These are phyloP conservation scores for Geum urbanum DNA, from an alignment of 306 rosid species.

Conservation along the genomic window DNA sequence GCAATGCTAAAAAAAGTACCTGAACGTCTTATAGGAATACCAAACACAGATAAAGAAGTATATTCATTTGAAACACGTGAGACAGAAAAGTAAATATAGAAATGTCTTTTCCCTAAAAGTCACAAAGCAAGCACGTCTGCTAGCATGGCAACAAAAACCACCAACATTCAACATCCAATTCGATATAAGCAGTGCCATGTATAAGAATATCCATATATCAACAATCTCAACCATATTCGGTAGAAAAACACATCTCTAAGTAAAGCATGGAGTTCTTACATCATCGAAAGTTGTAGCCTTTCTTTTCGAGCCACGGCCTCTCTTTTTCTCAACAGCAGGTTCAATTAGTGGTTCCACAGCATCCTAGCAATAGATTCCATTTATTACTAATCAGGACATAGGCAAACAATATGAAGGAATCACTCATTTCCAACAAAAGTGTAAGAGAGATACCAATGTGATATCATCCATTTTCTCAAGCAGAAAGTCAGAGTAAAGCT, in stretches of 20 bases:
- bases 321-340: slow-evolving; percentile 38
- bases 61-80: background rate
- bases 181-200: background rate
- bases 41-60: too few relatives aligned
- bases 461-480: slow-evolving; percentile 97
- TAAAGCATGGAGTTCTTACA: slow-evolving; percentile 38
- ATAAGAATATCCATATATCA: background rate
- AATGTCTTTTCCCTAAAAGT: background rate
- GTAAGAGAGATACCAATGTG: slow-evolving; percentile 39
- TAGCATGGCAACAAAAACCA: background rate
- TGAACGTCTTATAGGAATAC: background rate
- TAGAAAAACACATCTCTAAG: background rate
- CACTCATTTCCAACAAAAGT: background rate
- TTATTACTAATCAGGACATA: slow-evolving; percentile 13
- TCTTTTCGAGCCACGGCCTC: slow-evolving; percentile 65
- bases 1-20: too few relatives aligned
- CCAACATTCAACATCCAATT: background rate
- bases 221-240: background rate
- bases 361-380: slow-evolving; percentile 42
- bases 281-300: slow-evolving; percentile 56
- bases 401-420: slow-evolving; percentile 1
- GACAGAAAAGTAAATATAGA: background rate
- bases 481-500: slow-evolving; percentile 73
- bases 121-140: background rate
- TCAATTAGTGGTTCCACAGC: slow-evolving; percentile 44